Evolutionary conservation across 352 stramenopile genomes (phyloP).

Genomic region (Lagenidium sp.): DNA sequence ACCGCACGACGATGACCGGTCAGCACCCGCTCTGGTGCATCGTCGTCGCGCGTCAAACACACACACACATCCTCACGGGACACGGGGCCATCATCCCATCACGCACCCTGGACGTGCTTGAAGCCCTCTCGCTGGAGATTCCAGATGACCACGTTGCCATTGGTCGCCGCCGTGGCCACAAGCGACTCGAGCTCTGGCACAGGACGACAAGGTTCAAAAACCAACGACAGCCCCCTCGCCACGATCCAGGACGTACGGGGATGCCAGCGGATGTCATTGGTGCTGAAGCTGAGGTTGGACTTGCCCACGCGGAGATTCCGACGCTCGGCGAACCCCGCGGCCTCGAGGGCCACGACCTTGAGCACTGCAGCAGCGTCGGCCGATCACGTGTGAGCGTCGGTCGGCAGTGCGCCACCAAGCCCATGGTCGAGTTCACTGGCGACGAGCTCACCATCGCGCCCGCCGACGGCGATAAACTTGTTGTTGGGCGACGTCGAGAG

Average conservation of each 20-base stretch:
- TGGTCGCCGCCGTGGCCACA: slow-evolving; percentile 78
- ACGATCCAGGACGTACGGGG: slow-evolving; percentile 52
- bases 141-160: slow-evolving; percentile 81
- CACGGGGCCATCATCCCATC: not conserved
- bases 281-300: slow-evolving; percentile 81
- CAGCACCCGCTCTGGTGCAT: slow-evolving; percentile 69
- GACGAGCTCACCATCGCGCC: slow-evolving; percentile 53
- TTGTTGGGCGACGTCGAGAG: slow-evolving; percentile 79
- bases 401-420: no score
- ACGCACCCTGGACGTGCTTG: slow-evolving; percentile 78
- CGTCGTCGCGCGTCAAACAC: no score
- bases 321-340: slow-evolving; percentile 70
- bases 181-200: slow-evolving; percentile 74
- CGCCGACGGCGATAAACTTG: slow-evolving; percentile 73
- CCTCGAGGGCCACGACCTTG: slow-evolving; percentile 77
- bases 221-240: no score
- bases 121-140: slow-evolving; percentile 82
- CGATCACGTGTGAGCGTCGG: not conserved
- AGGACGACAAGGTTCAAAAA: no score
- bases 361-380: slow-evolving; percentile 34
- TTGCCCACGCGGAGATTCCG: slow-evolving; percentile 80
- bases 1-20: slow-evolving; percentile 76
- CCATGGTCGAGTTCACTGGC: no score
- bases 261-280: slow-evolving; percentile 87
- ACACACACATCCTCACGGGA: not conserved